phyloP scores from a whole-genome alignment of 345 rosid species.

The Nasturtium officinale region DNA sequence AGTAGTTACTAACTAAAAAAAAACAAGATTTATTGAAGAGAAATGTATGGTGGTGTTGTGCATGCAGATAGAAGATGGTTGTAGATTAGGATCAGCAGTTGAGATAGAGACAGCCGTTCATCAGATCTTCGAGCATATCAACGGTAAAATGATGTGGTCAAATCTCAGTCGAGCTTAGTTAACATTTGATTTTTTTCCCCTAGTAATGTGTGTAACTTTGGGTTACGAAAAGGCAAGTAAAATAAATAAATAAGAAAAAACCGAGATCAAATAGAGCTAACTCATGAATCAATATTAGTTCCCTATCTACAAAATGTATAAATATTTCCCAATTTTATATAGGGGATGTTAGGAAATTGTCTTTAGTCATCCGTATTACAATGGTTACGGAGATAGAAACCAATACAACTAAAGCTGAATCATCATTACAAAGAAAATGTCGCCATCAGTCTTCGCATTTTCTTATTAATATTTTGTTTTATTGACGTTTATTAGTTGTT shows the following conservation, averaged over 20 bases:
- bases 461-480: background rate
- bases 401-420: constrained; percentile 25
- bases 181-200: constrained; percentile 18
- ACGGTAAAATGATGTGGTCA: constrained; percentile 46
- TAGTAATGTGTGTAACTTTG: constrained; percentile 20
- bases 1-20: background rate
- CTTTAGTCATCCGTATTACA: background rate
- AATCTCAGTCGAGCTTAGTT: constrained; percentile 18
- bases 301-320: background rate
- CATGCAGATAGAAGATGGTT: constrained; percentile 70
- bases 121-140: constrained; percentile 60
- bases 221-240: constrained; percentile 18
- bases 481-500: background rate
- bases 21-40: background rate
- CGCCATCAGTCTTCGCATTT: constrained; percentile 16
- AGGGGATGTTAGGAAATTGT: background rate
- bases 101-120: constrained; percentile 61
- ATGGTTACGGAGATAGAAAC: constrained; percentile 25
- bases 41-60: constrained; percentile 21
- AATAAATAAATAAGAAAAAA: background rate
- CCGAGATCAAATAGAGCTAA: background rate
- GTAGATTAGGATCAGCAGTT: constrained; percentile 61
- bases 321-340: background rate
- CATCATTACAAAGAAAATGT: constrained; percentile 28
- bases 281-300: background rate